A percentile compares a stretch with the other conserved stretches of the same genome.
Evolutionary conservation across 768 basidiomycete genomes (phyloP).

Genomic region (Pulveroboletus sp.): DNA sequence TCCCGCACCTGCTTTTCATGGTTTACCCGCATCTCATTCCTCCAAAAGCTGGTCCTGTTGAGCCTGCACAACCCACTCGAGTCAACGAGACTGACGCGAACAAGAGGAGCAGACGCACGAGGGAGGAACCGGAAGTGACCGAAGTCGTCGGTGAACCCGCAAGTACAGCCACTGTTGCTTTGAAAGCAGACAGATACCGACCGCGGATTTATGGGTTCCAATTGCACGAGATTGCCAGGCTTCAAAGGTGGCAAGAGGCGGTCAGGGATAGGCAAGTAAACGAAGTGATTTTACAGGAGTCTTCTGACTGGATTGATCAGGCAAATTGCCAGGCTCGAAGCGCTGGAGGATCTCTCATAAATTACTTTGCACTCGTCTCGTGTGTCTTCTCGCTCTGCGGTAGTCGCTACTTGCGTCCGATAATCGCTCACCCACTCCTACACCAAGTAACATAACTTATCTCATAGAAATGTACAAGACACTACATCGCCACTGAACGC

Average conservation of each 20-base stretch:
- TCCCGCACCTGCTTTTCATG: slow-evolving; percentile 95
- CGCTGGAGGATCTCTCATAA: slow-evolving; percentile 37
- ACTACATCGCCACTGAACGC: too few species aligned
- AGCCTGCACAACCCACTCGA: slow-evolving; percentile 29
- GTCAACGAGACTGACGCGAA: slow-evolving; percentile 27
- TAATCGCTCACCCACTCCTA: not conserved
- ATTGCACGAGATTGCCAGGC: slow-evolving; percentile 86
- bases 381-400: slow-evolving; percentile 4
- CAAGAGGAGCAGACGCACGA: slow-evolving; percentile 45
- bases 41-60: slow-evolving; percentile 60
- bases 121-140: slow-evolving; percentile 48
- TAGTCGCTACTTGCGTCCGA: slow-evolving; percentile 5
- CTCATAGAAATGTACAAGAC: not conserved
- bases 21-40: slow-evolving; percentile 94
- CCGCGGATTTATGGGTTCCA: slow-evolving; percentile 98
- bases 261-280: slow-evolving; percentile 68
- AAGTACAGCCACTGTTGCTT: slow-evolving; percentile 76
- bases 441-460: not conserved
- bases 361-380: not conserved
- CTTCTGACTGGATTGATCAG: slow-evolving; percentile 23
- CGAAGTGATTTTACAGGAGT: not conserved
- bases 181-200: slow-evolving; percentile 88
- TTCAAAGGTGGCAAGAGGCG: slow-evolving; percentile 96
- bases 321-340: slow-evolving; percentile 50
- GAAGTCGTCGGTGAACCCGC: slow-evolving; percentile 62